Evolutionary conservation across 176 grass and related monocot species (phyloP).

Genomic region (Guadua angustifolia): DNA sequence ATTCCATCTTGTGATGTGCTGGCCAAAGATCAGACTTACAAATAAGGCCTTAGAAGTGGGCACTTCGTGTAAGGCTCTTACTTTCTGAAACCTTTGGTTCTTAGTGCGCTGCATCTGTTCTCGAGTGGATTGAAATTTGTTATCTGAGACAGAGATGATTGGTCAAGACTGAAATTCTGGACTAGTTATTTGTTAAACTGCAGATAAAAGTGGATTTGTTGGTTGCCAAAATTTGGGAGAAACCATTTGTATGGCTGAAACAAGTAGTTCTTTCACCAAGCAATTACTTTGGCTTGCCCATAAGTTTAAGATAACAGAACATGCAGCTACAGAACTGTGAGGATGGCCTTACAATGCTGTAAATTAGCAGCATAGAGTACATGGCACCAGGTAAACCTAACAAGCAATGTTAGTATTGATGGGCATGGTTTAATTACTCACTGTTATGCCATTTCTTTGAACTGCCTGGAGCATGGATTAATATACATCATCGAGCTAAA

Average conservation of each 20-base stretch:
- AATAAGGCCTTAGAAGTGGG: slow-evolving; percentile 44
- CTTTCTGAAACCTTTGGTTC: slow-evolving; percentile 47
- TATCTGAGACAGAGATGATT: slow-evolving; percentile 31
- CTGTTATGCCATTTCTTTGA: slow-evolving; percentile 41
- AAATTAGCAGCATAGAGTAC: slow-evolving; percentile 35
- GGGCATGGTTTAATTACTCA: slow-evolving; percentile 30
- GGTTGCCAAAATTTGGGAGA: slow-evolving; percentile 46
- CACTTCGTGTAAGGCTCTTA: slow-evolving; percentile 56
- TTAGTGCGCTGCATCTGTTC: slow-evolving; percentile 23
- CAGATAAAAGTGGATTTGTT: slow-evolving; percentile 38
- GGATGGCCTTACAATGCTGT: slow-evolving; percentile 40
- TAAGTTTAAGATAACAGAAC: slow-evolving; percentile 51
- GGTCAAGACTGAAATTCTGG: slow-evolving; percentile 54
- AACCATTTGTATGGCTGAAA: slow-evolving; percentile 34
- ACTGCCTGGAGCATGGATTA: slow-evolving; percentile 48
- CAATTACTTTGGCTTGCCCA: slow-evolving; percentile 20
- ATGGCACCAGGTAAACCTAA: slow-evolving; percentile 44
- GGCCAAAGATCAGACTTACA: slow-evolving; percentile 42
- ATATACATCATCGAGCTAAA: slow-evolving; percentile 31
- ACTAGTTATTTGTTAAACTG: slow-evolving; percentile 40
- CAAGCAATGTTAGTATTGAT: slow-evolving; percentile 33
- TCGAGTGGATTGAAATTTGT: slow-evolving; percentile 40
- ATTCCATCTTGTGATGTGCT: slow-evolving; percentile 38
- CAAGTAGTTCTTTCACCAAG: slow-evolving; percentile 35
- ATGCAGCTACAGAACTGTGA: slow-evolving; percentile 31